A percentile compares a stretch with the other conserved stretches of the same genome.
These are phyloP conservation scores for Tetrahymena borealis DNA, from an alignment of 73 alveolate genomes.

Conservation along the genomic window DNA sequence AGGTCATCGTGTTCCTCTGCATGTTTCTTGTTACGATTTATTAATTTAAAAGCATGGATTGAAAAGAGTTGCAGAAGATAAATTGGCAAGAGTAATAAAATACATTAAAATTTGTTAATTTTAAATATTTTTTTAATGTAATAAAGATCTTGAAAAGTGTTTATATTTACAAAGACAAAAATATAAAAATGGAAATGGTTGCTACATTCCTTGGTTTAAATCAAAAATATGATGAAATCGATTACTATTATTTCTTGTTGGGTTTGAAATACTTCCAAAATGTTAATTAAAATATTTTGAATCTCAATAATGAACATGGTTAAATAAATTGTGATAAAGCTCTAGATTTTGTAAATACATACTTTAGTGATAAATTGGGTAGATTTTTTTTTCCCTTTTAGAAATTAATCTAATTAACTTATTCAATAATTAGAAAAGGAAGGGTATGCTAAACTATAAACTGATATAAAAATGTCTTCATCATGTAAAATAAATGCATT, in stretches of 20 bases:
- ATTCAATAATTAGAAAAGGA: neutral
- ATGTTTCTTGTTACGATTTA: neutral
- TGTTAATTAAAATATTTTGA: neutral
- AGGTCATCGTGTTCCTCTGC: neutral
- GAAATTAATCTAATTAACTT: neutral
- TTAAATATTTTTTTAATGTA: neutral
- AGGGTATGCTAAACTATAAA: neutral
- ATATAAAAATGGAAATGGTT: neutral
- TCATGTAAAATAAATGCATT: neutral
- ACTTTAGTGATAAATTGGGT: neutral
- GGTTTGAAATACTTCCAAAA: neutral
- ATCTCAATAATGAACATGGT: neutral
- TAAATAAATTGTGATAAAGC: neutral
- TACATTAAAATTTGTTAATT: neutral
- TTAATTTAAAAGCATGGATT: neutral
- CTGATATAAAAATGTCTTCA: neutral
- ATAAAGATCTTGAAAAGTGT: neutral
- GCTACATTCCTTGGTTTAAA: neutral
- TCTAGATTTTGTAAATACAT: neutral
- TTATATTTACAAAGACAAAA: neutral
- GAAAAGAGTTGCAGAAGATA: neutral
- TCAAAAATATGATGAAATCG: neutral
- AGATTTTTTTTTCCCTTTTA: neutral
- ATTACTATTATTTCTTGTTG: neutral
- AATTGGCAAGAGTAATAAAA: neutral